Base-by-base conservation (phyloP, 257 asterid species). In the Solanum pinnatisectum region DNA sequence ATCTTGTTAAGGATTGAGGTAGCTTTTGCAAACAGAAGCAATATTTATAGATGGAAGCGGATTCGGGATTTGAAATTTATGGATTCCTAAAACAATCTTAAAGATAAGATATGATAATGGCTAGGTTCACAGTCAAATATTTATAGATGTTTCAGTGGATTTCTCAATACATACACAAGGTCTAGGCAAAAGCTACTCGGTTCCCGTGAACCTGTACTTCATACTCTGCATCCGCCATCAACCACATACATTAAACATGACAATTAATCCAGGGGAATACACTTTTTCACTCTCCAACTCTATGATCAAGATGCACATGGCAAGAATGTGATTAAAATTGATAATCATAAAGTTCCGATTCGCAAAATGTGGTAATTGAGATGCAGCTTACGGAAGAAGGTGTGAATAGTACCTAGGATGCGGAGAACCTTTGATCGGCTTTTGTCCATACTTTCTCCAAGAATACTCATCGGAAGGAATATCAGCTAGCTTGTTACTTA, bases 361-460 rank as follows among this genome's bases (percentile, higher is more conserved):
- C 1, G 15, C 68, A 33, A 9, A 63, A 44, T 14, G 6, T 5
- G 82, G 6, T 71, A 30, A 42, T n/a, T 18, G 25, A 67, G 49
- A 37, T 27, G 27, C 68, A 70, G 3, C 37, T 5, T 39, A 67
- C 16, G 8, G 23, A 27, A 40, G 37, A 10, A 25, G 87, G 56
- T 46, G 6, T 30, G 85, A 46, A 81, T 81, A 42, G 84, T 91
- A 95, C 98, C 98, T 89, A 27, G 98, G 98, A 71, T 95, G 95
- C 59, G 98, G 98, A 76, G 98, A 95, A 23, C 98, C 98, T 87
- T 94, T 94, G 93, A 94, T 94, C 9, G 98, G 98, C 85, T 94
- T 94, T 92, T 94, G 98, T 70, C 98, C 98, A 70, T 94, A 94
- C 90, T 94, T 94, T 88, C 98, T 94, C 98, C 98, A 94, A 2